Percentiles rank a stretch among this genome's conserved stretches.
phyloP scores from a whole-genome alignment of 306 rosid genomes.

The Citrullus amarus region DNA sequence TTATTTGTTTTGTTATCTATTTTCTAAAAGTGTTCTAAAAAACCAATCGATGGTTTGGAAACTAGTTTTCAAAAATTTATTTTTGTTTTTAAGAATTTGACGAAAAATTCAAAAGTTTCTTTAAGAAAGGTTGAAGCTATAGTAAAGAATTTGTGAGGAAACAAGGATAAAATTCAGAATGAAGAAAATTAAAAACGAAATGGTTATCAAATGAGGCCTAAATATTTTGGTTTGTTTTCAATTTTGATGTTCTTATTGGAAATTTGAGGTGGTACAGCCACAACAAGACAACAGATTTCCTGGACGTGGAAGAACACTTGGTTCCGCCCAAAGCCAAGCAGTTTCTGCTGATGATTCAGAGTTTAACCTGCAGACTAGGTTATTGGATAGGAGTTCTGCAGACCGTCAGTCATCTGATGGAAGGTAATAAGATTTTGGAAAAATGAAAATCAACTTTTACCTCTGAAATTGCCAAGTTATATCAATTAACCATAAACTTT shows the following conservation, averaged over 20 bases:
- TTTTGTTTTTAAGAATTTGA: no score
- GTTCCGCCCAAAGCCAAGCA: slow-evolving; percentile 39
- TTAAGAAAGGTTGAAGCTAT: no score
- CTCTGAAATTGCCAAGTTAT: no score
- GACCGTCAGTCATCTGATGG: slow-evolving; percentile 39
- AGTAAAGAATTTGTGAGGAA: no score
- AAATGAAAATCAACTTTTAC: no score
- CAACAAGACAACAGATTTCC: slow-evolving; percentile 60
- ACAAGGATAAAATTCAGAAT: no score
- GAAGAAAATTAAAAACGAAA: no score
- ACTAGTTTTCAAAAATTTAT: no score
- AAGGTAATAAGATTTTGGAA: slow-evolving; percentile 34
- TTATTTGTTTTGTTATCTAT: no score
- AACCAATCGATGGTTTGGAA: not conserved
- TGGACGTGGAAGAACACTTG: slow-evolving; percentile 76
- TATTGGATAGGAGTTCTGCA: slow-evolving; percentile 46
- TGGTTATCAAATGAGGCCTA: not conserved
- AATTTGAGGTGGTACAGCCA: slow-evolving; percentile 29
- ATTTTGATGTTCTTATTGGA: slow-evolving; percentile 1
- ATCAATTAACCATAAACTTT: not conserved
- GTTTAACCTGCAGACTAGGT: slow-evolving; percentile 77
- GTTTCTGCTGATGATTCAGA: slow-evolving; percentile 41
- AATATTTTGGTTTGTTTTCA: not conserved
- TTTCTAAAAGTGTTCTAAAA: not conserved
- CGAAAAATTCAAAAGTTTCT: no score